Base-by-base conservation (phyloP, 306 rosid species). In the Crataegus laevigata region DNA sequence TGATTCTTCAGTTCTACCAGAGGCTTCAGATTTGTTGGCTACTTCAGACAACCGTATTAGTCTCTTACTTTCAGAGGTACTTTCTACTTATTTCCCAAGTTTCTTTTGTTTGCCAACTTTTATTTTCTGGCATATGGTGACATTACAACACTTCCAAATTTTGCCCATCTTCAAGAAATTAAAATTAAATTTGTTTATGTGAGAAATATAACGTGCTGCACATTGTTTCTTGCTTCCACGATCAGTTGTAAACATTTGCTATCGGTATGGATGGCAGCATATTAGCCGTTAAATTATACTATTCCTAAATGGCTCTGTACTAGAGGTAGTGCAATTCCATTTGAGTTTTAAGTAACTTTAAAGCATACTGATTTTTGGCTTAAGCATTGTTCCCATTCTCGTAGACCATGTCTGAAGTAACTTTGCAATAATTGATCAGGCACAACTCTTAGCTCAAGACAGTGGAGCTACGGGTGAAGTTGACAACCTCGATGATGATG, bases 51-150 rank as follows among this genome's bases (percentile, higher is more conserved):
- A 83, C 60, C 94, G 61, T 82, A 85, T 90, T 40, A 83, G 84
- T 81, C 28, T 78, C 76, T 88, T 94, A 47, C 86, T 87, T 71
- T 79, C 83, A 32, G 90, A 91, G 98, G 97, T 94, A 90, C 77
- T 40, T 19, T 52, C 69, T 73, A 60, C 63, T 22, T 59, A n/a
- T 57, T 60, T 51, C 26, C 78, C 21, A 6, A 6, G 4, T 74
- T 64, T 70, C 22, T 66, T 42, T 34, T 55, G 36, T 22, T 52
- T 24, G 26, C 63, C 29, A 0, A 67, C 55, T 42, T 30, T 69
- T 28, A 8, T 63, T 70, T 75, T 69, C 58, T 55, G 15, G 71
- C 59, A 18, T 40, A 26, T 62, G 63, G 21, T 47, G 74, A 63
- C 30, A 43, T 66, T 75, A 65, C 51, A 67, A 51, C 29, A 64